Evolutionary conservation across 768 basidiomycete species (phyloP).

Genomic region (Xerocomus spinulosus): DNA sequence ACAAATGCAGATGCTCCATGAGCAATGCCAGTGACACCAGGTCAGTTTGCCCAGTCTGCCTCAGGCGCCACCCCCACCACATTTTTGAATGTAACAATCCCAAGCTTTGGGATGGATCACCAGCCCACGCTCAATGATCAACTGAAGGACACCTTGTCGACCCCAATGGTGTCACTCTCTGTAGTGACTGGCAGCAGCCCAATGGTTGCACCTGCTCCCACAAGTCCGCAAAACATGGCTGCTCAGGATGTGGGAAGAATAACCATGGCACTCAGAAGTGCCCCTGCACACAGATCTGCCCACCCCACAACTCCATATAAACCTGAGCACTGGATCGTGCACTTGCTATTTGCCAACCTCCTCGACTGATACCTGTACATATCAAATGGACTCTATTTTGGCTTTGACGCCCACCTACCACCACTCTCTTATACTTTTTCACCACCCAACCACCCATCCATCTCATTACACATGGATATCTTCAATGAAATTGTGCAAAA

Average conservation of each 20-base stretch:
- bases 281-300: neutral
- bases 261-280: neutral
- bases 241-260: neutral
- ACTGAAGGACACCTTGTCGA: neutral
- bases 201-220: neutral
- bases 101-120: neutral
- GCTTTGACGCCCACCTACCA: neutral
- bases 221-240: neutral
- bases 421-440: neutral
- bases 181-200: neutral
- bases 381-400: neutral
- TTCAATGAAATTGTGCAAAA: neutral
- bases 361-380: neutral
- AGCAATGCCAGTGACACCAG: too few species aligned
- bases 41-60: neutral
- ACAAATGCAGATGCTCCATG: too few species aligned
- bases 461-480: neutral
- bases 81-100: neutral
- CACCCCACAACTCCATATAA: neutral
- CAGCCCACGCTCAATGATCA: neutral
- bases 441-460: neutral
- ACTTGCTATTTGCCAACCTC: fast-evolving
- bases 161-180: fast-evolving
- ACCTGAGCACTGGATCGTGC: neutral
- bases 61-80: neutral